phyloP scores from a whole-genome alignment of 192 early-diverging fungal species.

The Thamnidium elegans region DNA sequence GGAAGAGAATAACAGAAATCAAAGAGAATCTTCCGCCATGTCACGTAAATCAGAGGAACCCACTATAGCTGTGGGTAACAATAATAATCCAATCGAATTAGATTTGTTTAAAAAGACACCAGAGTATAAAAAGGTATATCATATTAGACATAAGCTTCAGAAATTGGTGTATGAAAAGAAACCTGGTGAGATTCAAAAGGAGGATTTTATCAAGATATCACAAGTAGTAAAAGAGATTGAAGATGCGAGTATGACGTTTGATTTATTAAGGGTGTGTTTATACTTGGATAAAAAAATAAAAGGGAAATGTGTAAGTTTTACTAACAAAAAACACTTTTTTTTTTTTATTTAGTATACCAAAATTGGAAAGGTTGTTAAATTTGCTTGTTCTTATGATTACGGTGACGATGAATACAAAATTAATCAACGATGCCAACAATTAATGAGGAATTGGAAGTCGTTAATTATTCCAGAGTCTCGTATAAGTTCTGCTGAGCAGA shows the following conservation, averaged over 20 bases:
- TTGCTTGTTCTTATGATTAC: constrained; percentile 28
- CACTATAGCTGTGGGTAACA: neutral
- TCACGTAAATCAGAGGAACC: constrained; percentile 16
- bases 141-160: constrained; percentile 36
- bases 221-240: constrained; percentile 35
- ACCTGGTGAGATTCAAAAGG: constrained; percentile 29
- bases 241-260: constrained; percentile 29
- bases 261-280: constrained; percentile 31
- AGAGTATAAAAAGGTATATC: constrained; percentile 28
- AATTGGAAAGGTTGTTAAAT: constrained; percentile 41
- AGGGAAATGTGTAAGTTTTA: neutral
- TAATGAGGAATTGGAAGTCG: constrained; percentile 38
- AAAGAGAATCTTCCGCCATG: neutral
- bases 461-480: constrained; percentile 6
- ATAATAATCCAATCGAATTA: neutral
- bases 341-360: constrained; percentile 42
- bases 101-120: constrained; percentile 10
- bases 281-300: neutral
- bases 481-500: constrained; percentile 1
- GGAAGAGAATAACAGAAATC: neutral
- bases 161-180: constrained; percentile 39
- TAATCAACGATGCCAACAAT: constrained; percentile 25
- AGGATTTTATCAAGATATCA: constrained; percentile 37
- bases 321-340: neutral
- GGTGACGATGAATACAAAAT: constrained; percentile 29